Percentiles rank a stretch among this genome's conserved stretches.
Evolutionary conservation across 805 yeast species (phyloP).

Genomic region (Ogataea nonfermentans): DNA sequence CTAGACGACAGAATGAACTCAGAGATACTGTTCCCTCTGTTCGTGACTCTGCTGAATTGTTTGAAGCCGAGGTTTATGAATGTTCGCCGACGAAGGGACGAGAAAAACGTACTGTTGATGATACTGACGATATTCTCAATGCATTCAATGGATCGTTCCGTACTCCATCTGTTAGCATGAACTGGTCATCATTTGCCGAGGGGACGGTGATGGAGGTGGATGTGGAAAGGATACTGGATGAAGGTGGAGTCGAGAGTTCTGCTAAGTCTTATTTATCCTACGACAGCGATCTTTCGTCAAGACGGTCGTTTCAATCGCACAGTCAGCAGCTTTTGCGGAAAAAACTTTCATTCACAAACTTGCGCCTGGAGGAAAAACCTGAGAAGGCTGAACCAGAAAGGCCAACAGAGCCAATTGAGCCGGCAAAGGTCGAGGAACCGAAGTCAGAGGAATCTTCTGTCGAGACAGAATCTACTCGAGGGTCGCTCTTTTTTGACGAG

Average conservation of each 20-base stretch:
- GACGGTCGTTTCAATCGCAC: neutral
- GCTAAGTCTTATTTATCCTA: constrained; percentile 4
- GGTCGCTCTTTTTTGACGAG: constrained; percentile 22
- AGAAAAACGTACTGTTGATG: constrained; percentile 8
- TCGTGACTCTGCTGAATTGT: constrained; percentile 10
- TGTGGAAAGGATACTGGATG: constrained; percentile 19
- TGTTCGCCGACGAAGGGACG: constrained; percentile 20
- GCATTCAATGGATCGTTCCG: constrained; percentile 29
- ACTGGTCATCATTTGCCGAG: constrained; percentile 35
- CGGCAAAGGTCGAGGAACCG: constrained; percentile 6
- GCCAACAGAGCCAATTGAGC: neutral
- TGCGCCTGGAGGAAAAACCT: constrained; percentile 1
- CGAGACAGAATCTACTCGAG: constrained; percentile 21
- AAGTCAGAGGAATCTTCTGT: constrained; percentile 18
- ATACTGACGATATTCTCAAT: constrained; percentile 17
- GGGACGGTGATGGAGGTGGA: constrained; percentile 20
- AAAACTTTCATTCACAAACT: constrained; percentile 6
- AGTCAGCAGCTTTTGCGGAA: constrained; percentile 12
- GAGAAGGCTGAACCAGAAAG: neutral
- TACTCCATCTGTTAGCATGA: constrained; percentile 36
- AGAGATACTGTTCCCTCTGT: constrained; percentile 24
- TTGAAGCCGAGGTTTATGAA: constrained; percentile 7
- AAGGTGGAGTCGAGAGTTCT: constrained; percentile 15
- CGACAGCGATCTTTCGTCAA: constrained; percentile 8
- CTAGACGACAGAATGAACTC: constrained; percentile 18